Conservation (phyloP, 768 basidiomycete genomes). For the Lepiota subincarnata region DNA sequence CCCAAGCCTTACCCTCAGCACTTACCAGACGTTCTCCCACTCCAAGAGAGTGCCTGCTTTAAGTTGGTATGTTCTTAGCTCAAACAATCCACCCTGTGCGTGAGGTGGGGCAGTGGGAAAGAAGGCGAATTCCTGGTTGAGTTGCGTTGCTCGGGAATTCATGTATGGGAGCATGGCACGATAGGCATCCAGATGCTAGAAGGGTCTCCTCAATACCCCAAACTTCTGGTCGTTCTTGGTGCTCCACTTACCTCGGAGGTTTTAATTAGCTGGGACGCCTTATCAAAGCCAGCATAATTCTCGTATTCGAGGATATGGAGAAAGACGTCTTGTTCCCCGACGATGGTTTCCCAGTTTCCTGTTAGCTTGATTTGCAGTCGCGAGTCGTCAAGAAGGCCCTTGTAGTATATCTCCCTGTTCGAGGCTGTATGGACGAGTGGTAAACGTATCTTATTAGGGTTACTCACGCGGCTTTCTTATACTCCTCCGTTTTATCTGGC, state of each 20-base stretch:
- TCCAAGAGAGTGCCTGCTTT: conserved; percentile 88
- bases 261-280: conserved; percentile 58
- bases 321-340: conserved; percentile 90
- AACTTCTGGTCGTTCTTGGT: background rate
- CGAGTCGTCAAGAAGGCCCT: conserved; percentile 69
- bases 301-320: conserved; percentile 86
- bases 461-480: conserved; percentile 84
- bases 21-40: conserved; percentile 92
- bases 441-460: background rate
- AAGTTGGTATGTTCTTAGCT: conserved; percentile 84
- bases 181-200: conserved; percentile 64
- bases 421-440: conserved; percentile 8
- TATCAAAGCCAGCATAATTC: conserved; percentile 87
- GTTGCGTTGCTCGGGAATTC: conserved; percentile 66
- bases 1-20: conserved; percentile 6
- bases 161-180: conserved; percentile 75
- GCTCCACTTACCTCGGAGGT: conserved; percentile 54
- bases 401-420: conserved; percentile 77
- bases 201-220: conserved; percentile 6
- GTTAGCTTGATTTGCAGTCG: conserved; percentile 81
- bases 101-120: conserved; percentile 88
- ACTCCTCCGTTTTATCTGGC: conserved; percentile 75
- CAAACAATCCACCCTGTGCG: conserved; percentile 87
- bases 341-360: conserved; percentile 88
- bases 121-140: conserved; percentile 94